phyloP scores from a whole-genome alignment of 2,329 filamentous ascomycete species.

The Blastomyces emzantsi region DNA sequence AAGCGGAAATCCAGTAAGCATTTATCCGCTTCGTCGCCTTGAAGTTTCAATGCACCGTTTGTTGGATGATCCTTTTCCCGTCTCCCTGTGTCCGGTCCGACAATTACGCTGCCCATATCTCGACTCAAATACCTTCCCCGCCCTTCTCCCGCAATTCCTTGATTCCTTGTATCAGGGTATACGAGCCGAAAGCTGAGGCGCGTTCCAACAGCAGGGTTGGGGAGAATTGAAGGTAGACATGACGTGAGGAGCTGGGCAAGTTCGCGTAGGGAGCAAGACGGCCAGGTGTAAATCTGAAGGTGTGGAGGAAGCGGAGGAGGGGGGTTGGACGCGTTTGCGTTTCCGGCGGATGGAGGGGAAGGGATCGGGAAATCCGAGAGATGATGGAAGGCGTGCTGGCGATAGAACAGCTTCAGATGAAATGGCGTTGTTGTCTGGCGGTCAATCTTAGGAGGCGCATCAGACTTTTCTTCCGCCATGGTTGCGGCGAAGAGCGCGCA shows the following conservation, averaged over 20 bases:
- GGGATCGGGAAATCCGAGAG: constrained; percentile 34
- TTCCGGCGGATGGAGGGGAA: constrained; percentile 19
- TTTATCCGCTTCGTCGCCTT: constrained; percentile 57
- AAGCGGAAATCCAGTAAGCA: constrained; percentile 70
- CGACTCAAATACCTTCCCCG: constrained; percentile 62
- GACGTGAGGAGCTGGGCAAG: constrained; percentile 67
- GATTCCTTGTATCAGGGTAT: constrained; percentile 60
- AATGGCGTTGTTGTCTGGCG: constrained; percentile 69
- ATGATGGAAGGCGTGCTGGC: constrained; percentile 60
- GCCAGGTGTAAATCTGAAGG: constrained; percentile 80
- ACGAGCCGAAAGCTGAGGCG: constrained; percentile 81
- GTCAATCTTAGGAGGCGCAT: constrained; percentile 46
- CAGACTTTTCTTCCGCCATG: constrained; percentile 12
- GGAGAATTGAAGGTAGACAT: constrained; percentile 59
- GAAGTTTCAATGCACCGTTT: constrained; percentile 32
- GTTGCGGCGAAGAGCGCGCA: constrained; percentile 10
- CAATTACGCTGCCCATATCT: constrained; percentile 72
- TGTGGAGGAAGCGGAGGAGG: constrained; percentile 52
- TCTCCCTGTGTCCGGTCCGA: constrained; percentile 43
- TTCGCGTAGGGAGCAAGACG: constrained; percentile 69
- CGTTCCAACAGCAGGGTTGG: constrained; percentile 66
- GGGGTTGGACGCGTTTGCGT: constrained; percentile 44
- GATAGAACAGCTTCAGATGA: constrained; percentile 77
- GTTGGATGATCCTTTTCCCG: constrained; percentile 34
- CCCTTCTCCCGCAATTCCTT: constrained; percentile 29